Percentiles rank a stretch among this genome's conserved stretches.
These are phyloP conservation scores for Cicer bijugum DNA, from an alignment of 306 rosid species.

Conservation along the genomic window DNA sequence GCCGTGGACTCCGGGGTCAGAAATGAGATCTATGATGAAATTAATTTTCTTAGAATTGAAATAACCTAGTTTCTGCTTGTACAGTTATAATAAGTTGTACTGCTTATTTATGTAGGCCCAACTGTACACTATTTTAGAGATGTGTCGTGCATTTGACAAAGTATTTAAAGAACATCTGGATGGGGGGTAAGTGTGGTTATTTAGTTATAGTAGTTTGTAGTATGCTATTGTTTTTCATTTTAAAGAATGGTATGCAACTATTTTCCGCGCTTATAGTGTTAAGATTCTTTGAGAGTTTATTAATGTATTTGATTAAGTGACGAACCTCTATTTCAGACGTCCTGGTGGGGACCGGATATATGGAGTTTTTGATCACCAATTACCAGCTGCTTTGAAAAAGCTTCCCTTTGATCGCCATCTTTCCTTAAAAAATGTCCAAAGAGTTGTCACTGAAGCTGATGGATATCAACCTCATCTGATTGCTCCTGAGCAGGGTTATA, in stretches of 20 bases:
- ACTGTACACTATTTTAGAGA: conserved; percentile 88
- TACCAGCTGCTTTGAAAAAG: conserved; percentile 96
- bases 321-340: conserved; percentile 62
- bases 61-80: conserved; percentile 7
- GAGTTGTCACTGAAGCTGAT: conserved; percentile 94
- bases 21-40: conserved; percentile 38
- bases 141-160: conserved; percentile 98
- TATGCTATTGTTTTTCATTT: conserved; percentile 24
- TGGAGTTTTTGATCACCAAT: conserved; percentile 92
- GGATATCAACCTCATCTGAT: conserved; percentile 99
- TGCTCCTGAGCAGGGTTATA: conserved; percentile 99
- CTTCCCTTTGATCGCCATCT: conserved; percentile 98
- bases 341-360: conserved; percentile 99
- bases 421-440: conserved; percentile 83
- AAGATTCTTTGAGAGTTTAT: conserved; percentile 22
- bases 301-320: conserved; percentile 26
- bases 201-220: conserved; percentile 19
- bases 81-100: conserved; percentile 37
- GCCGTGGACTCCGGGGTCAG: conserved; percentile 95
- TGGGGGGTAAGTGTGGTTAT: conserved; percentile 77
- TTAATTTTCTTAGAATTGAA: conserved; percentile 40
- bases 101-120: conserved; percentile 70
- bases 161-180: conserved; percentile 96
- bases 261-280: background rate
- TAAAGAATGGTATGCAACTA: background rate